These are phyloP conservation scores for Shiraia sp. DNA, from an alignment of 2,329 filamentous ascomycete species.

Conservation along the genomic window DNA sequence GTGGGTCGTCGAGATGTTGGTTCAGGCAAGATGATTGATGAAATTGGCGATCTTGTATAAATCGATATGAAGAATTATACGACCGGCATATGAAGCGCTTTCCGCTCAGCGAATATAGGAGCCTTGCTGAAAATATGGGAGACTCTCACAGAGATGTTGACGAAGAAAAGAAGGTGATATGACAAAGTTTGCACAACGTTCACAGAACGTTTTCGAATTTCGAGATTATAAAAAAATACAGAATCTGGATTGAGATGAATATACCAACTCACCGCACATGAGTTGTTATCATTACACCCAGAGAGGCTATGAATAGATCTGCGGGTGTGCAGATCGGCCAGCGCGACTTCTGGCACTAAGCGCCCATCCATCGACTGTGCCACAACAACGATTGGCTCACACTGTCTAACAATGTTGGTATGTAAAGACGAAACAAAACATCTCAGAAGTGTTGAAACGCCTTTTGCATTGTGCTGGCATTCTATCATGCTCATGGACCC, in stretches of 20 bases:
- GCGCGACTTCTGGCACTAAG: slow-evolving; percentile 23
- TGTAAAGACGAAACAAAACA: slow-evolving; percentile 13
- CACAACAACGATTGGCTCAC: slow-evolving; percentile 20
- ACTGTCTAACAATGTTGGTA: slow-evolving; percentile 8
- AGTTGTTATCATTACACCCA: slow-evolving; percentile 7
- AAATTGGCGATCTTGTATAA: no score
- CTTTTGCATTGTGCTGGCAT: slow-evolving; percentile 2
- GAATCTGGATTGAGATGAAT: neutral
- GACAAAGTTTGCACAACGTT: slow-evolving; percentile 5
- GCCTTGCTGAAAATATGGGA: no score
- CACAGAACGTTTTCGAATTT: slow-evolving; percentile 1
- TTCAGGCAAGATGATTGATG: no score
- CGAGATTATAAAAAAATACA: slow-evolving; percentile 8
- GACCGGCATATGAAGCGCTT: no score
- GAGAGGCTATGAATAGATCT: slow-evolving; percentile 17
- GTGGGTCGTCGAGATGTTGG: neutral
- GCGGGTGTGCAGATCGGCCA: slow-evolving; percentile 9
- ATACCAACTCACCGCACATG: neutral
- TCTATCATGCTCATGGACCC: slow-evolving; percentile 4
- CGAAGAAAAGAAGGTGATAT: neutral
- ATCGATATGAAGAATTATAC: no score
- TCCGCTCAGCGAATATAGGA: no score
- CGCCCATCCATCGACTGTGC: slow-evolving; percentile 21
- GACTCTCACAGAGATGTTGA: no score
- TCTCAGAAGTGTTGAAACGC: slow-evolving; percentile 18